Percentiles rank a stretch among this genome's conserved stretches.
Conservation (phyloP, 2,329 filamentous ascomycete species). For the Rhynchosporium graminicola region DNA sequence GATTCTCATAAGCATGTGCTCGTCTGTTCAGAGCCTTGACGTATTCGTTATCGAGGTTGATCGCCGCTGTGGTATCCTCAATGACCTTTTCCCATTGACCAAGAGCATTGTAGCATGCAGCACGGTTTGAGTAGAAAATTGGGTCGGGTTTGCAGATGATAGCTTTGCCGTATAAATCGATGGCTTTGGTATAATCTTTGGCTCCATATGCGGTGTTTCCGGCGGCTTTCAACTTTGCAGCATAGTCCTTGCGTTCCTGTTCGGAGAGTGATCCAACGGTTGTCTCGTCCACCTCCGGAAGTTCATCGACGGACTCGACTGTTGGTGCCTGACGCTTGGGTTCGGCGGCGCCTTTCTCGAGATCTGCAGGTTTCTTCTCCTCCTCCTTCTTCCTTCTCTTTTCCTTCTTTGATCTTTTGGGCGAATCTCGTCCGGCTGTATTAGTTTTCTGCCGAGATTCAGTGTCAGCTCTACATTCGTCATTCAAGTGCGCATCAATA, state of each 20-base stretch:
- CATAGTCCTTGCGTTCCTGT: constrained; percentile 81
- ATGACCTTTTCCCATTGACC: constrained; percentile 94
- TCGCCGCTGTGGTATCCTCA: constrained; percentile 92
- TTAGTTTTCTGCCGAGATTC: constrained; percentile 32
- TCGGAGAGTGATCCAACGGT: constrained; percentile 52
- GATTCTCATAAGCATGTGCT: constrained; percentile 94
- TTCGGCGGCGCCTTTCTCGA: constrained; percentile 55
- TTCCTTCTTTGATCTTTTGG: constrained; percentile 85
- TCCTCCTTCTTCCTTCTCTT: constrained; percentile 84
- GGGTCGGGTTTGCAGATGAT: constrained; percentile 97
- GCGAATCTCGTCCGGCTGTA: constrained; percentile 43
- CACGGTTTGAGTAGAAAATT: constrained; percentile 98
- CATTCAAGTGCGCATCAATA: constrained; percentile 16
- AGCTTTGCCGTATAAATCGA: constrained; percentile 92
- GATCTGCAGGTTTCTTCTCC: constrained; percentile 71
- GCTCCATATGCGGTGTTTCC: constrained; percentile 95
- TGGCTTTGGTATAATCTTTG: constrained; percentile 92
- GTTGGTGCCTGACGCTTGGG: constrained; percentile 51
- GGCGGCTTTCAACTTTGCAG: constrained; percentile 87
- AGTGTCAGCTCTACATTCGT: constrained; percentile 25
- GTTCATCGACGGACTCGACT: constrained; percentile 63
- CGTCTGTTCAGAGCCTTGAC: constrained; percentile 96
- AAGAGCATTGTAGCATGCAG: constrained; percentile 94
- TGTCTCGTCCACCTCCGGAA: constrained; percentile 66
- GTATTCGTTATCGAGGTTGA: constrained; percentile 92